Evolutionary conservation across 441 rosid genomes (phyloP).

Genomic region (Biscutella laevigata): DNA sequence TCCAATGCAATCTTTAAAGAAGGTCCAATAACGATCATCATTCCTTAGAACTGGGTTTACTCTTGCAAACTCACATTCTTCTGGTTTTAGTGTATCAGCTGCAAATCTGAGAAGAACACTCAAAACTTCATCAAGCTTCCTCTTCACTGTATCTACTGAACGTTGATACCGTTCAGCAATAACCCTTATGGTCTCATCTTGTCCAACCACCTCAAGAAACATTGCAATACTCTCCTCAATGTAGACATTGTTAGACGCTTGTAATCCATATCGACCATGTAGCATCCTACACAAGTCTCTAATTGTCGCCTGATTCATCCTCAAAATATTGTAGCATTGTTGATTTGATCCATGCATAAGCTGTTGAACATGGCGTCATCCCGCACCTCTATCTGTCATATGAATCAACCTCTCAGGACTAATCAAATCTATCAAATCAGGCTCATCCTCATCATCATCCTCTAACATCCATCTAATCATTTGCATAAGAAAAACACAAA

Average conservation of each 20-base stretch:
- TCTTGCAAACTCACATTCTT: neutral
- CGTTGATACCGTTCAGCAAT: neutral
- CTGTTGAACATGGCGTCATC: neutral
- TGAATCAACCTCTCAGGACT: neutral
- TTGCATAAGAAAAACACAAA: too few relatives aligned
- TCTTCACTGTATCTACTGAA: neutral
- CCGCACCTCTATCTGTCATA: neutral
- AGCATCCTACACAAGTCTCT: too few relatives aligned
- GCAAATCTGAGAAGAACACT: neutral
- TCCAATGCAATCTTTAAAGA: neutral
- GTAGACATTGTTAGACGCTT: neutral
- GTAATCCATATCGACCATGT: neutral
- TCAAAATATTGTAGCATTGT: too few relatives aligned
- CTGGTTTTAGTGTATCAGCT: neutral
- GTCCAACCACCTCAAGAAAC: neutral
- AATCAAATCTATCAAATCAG: too few relatives aligned
- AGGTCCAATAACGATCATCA: neutral
- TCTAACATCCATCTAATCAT: neutral
- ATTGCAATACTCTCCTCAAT: neutral
- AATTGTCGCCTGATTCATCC: neutral
- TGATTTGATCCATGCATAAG: neutral
- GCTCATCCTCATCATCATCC: neutral
- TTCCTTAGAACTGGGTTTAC: too few relatives aligned
- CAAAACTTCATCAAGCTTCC: neutral
- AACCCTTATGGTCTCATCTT: too few relatives aligned